Conservation (phyloP, 2,329 filamentous ascomycete species). For the Exophiala aquamarina region DNA sequence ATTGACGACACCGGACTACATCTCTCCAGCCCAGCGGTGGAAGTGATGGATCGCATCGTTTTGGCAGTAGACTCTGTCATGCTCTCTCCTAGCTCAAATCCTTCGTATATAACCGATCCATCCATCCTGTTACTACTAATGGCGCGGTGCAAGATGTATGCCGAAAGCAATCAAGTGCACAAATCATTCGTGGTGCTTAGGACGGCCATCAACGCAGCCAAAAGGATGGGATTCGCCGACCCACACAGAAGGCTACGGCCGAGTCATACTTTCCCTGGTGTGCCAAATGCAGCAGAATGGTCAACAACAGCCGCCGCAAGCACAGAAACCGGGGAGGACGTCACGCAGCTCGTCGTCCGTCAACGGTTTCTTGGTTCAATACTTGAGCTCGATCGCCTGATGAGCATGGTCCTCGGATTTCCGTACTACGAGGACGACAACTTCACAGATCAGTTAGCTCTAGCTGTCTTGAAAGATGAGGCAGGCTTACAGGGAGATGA, state of each 20-base stretch:
- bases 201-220: conserved; percentile 16
- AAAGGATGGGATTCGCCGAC: conserved; percentile 18
- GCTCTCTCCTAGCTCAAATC: conserved; percentile 14
- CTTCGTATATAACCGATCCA: conserved; percentile 13
- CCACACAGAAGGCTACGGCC: background rate
- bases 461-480: conserved; percentile 17
- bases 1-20: conserved; percentile 22
- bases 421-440: conserved; percentile 22
- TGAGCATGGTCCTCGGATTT: conserved; percentile 26
- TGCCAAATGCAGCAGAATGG: background rate
- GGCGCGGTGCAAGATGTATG: conserved; percentile 25
- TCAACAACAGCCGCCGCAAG: conserved; percentile 4
- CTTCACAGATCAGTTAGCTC: conserved; percentile 24
- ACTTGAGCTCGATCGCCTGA: conserved; percentile 24
- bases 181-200: conserved; percentile 25
- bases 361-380: conserved; percentile 25
- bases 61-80: conserved; percentile 24
- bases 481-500: background rate
- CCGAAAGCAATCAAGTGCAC: conserved; percentile 24
- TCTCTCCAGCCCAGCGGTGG: conserved; percentile 15
- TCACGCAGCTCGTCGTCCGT: conserved; percentile 15
- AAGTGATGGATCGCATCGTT: conserved; percentile 20
- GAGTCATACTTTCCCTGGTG: too few relatives aligned
- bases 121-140: conserved; percentile 22
- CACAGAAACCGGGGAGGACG: background rate